A percentile compares a stretch with the other conserved stretches of the same genome.
These are phyloP conservation scores for Polytrichum commune DNA, from an alignment of 225 moss, liverwort and hornwort species.

Conservation along the genomic window DNA sequence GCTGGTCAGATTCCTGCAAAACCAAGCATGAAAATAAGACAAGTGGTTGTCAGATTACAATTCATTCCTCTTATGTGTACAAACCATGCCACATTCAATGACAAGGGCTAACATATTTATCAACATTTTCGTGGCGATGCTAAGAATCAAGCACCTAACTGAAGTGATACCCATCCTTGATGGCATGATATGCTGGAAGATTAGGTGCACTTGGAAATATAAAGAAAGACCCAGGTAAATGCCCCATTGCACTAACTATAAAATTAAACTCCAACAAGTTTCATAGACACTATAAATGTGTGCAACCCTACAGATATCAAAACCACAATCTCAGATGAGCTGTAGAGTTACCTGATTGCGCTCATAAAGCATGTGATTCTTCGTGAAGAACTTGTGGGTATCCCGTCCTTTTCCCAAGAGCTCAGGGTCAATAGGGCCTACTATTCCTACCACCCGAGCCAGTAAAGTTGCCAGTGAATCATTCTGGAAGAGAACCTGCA, in stretches of 20 bases:
- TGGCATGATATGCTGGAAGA: neutral
- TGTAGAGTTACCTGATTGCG: constrained; percentile 79
- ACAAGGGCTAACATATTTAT: too few relatives aligned
- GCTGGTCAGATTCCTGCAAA: constrained; percentile 78
- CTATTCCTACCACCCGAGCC: constrained; percentile 91
- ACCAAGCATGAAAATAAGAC: constrained; percentile 20
- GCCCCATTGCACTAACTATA: neutral
- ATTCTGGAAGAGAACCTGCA: constrained; percentile 96
- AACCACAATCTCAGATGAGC: neutral
- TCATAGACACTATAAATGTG: neutral
- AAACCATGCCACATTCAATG: too few relatives aligned
- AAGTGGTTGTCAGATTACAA: constrained; percentile 1
- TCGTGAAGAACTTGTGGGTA: constrained; percentile 90
- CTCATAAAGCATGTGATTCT: constrained; percentile 86
- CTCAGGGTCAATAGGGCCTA: constrained; percentile 87
- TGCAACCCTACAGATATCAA: neutral
- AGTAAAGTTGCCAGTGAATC: constrained; percentile 92
- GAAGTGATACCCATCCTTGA: too few relatives aligned
- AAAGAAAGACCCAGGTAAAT: neutral
- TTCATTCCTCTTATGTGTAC: too few relatives aligned
- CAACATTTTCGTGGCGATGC: too few relatives aligned
- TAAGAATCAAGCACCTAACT: too few relatives aligned
- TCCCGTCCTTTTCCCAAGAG: constrained; percentile 85
- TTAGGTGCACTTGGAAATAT: neutral
- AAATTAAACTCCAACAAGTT: neutral